Conservation (phyloP, 805 yeast species). For the Starmerella kuoi region DNA sequence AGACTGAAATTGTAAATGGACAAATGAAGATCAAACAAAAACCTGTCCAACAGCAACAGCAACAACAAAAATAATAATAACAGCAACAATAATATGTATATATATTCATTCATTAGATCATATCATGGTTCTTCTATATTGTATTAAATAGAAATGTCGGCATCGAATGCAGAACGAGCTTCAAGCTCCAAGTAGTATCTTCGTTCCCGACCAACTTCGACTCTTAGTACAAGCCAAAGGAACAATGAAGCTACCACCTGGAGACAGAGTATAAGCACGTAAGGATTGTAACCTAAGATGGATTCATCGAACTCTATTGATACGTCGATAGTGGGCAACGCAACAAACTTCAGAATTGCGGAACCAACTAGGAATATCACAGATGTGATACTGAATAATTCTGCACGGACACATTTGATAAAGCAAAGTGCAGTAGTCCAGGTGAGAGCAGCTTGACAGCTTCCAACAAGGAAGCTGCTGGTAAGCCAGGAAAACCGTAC, state of each 20-base stretch:
- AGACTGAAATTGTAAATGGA: constrained; percentile 62
- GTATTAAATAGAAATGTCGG: too few relatives aligned
- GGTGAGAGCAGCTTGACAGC: neutral
- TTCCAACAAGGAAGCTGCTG: constrained; percentile 1
- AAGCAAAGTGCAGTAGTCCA: neutral
- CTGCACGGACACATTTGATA: neutral
- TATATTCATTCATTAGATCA: neutral
- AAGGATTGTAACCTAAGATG: constrained; percentile 1
- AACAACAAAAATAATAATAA: too few relatives aligned
- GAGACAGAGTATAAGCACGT: neutral
- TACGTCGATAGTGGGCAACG: constrained; percentile 9
- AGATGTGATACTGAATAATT: neutral
- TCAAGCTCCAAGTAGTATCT: constrained; percentile 10
- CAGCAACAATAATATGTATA: too few relatives aligned
- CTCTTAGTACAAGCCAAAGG: constrained; percentile 1
- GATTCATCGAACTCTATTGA: constrained; percentile 5
- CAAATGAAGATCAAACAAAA: constrained; percentile 42
- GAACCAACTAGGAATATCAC: neutral
- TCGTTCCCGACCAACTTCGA: constrained; percentile 2
- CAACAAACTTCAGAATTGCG: constrained; percentile 1
- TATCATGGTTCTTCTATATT: neutral
- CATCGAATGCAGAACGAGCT: constrained; percentile 11
- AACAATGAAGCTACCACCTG: constrained; percentile 6
- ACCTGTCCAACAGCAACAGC: constrained; percentile 6
- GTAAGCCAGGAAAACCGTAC: neutral